Base-by-base conservation (phyloP, 345 rosid species). In the Crucihimalaya himalaica region DNA sequence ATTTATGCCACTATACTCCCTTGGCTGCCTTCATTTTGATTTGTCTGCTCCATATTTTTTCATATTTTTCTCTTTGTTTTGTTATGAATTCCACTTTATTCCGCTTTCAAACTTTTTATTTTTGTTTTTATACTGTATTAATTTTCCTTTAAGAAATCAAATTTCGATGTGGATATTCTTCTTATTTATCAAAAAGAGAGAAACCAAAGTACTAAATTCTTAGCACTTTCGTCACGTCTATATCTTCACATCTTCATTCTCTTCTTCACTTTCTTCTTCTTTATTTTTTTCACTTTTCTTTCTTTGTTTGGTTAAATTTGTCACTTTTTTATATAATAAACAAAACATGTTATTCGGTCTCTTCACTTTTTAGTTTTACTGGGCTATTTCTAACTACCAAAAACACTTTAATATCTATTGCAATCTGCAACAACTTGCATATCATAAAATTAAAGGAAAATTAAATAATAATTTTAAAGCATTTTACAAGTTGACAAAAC, bases 191-290 rank as follows among this genome's bases (percentile, higher is more conserved):
- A 72, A 47, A 66, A 70, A 70, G 74, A 52, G 48, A 42, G 9
- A 20, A 58, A 67, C 27, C 52, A 29, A 74, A 61, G 68, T 68
- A 40, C 37, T 60, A 3, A 31, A 58, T 6, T 21, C 47, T 58
- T 39, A 58, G 14, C 71, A 55, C 27, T 54, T 29, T 37, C 60
- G 76, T 70, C 61, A 77, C 62, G 80, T 77, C 76, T 43, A 47
- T 76, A 20, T 76, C 75, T 77, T 64, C 80, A 63, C 71, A 70
- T 77, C 71, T 70, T 76, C 59, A 70, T 76, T 70, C 66, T 53
- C 74, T 50, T 75, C 74, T 68, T 53, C 3, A 52, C 76, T 70
- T 54, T 75, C 13, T 50, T 55, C n/a, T n/a, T n/a, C n/a, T n/a
- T n/a, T n/a, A n/a, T n/a, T 13, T 28, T 70, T 76, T 76, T 40